phyloP scores from a whole-genome alignment of 371 early-diverging fungal species.

The Mucor mucedo region DNA sequence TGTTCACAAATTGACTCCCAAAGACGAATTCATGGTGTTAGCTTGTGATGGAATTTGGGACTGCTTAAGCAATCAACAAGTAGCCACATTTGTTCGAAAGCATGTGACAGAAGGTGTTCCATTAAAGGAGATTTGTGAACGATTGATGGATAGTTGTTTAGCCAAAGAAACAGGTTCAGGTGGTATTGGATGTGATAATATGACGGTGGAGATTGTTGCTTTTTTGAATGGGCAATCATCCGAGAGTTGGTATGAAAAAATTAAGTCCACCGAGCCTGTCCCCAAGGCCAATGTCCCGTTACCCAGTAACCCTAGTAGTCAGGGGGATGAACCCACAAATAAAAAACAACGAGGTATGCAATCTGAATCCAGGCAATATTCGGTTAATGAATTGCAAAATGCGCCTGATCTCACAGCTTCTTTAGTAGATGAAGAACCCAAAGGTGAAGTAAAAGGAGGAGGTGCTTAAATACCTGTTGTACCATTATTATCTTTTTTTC shows the following conservation, averaged over 20 bases:
- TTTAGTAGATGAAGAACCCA: background rate
- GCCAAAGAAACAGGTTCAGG: slow-evolving; percentile 81
- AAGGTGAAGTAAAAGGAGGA: background rate
- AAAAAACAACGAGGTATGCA: background rate
- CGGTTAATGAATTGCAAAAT: slow-evolving; percentile 15
- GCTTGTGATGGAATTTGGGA: slow-evolving; percentile 99
- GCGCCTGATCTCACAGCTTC: slow-evolving; percentile 20
- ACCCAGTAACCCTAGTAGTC: slow-evolving; percentile 3
- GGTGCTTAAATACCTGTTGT: no score
- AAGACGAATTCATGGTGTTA: slow-evolving; percentile 91
- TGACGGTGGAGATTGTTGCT: slow-evolving; percentile 94
- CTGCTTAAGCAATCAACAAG: slow-evolving; percentile 91
- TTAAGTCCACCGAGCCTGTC: slow-evolving; percentile 8
- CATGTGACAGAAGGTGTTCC: slow-evolving; percentile 58
- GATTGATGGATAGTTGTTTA: slow-evolving; percentile 89
- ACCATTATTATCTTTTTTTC: no score
- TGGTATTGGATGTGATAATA: slow-evolving; percentile 98
- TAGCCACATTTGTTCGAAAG: slow-evolving; percentile 78
- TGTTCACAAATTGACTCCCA: slow-evolving; percentile 60
- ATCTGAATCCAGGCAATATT: slow-evolving; percentile 29
- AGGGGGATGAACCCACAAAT: background rate
- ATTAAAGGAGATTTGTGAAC: slow-evolving; percentile 81
- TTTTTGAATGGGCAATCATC: slow-evolving; percentile 76
- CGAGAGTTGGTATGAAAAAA: slow-evolving; percentile 70
- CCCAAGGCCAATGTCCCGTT: background rate